Base-by-base conservation (phyloP, 768 basidiomycete genomes). In the Phaeotremella fagi region DNA sequence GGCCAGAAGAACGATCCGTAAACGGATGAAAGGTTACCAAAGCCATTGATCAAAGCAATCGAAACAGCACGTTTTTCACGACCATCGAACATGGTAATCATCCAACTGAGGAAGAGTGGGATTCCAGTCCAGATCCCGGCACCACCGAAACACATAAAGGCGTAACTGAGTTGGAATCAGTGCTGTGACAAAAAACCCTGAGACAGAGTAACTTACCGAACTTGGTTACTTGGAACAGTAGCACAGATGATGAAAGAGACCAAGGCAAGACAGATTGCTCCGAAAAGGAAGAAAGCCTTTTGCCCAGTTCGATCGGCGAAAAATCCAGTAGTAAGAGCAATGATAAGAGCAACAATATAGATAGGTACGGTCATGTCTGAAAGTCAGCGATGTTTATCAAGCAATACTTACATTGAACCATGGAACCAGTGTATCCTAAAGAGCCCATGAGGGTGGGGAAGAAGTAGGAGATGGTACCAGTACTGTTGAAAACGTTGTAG, bases 1-100 rank as follows among this genome's bases (percentile, higher is more conserved):
- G 74, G 74, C 74, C 74, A 73, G 56, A 75, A 58, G 61, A 72
- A 73, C n/a, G 64, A 65, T 12, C 73, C 73, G 59, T 72, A 75
- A 3, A 71, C 58, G 2, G 63, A 66, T 3, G 70, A 44, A 7
- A 62, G 50, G 53, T 69, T 71, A 55, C 69, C 73, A 44, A 72
- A 53, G n/a, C 69, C 67, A 45, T 71, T 74, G 52, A 74, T 67
- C 14, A 73, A 23, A 11, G 73, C 73, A 26, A 71, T 70, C 0
- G 67, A 67, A n/a, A 73, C 60, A 22, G 70, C 71, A 20, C 71
- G 62, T 48, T 66, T 69, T 57, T 71, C 68, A 18, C 67, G 51
- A 11, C 70, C 70, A 12, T 71, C 64, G 38, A 70, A 74, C 59
- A 69, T 70, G 35, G 68, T 64, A 22, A 72, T 64, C 49, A 68